Evolutionary conservation across 75 land plant genomes (phyloP), one percentile per base, ranked within the genome.

Genomic region (Isoetes taiwanensis): DNA sequence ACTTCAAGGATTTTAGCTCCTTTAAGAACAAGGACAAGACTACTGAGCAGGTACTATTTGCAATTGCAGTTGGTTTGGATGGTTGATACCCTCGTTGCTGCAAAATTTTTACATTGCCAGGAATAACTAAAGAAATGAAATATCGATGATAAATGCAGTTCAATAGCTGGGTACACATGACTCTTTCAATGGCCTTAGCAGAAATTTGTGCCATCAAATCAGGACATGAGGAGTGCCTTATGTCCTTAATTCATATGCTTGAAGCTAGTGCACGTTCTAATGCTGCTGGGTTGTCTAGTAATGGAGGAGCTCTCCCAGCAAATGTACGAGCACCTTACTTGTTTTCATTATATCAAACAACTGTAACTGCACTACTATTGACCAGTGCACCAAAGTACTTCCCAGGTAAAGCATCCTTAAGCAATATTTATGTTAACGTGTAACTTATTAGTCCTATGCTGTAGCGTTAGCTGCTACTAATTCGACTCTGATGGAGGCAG

Each of bases 351-450:
- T 84, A 84, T 53, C 95, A 84, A 37, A 64, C 80, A 43, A 69
- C 66, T 41, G 76, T 81, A 14, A 73, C 76, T 46, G 80, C 95
- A 41, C 48, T 79, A 48, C 76, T 88, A 25, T 79, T 88, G 46
- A 72, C 90, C 24, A 72, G 69, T 39, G 78, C 80, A 56, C 90
- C 95, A 62, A 46, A 64, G 17, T 68, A 74, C 64, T 88, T 88
- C 41, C 71, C 85, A 57, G 90, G 95, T 87, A 9, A 35, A 5
- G 6, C 31, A 4, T 2, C 38, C 17, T n/a, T n/a, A n/a, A n/a
- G n/a, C n/a, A n/a, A n/a, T n/a, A n/a, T n/a, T n/a, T n/a, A n/a
- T n/a, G n/a, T n/a, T n/a, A n/a, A n/a, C n/a, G n/a, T n/a, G n/a
- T n/a, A n/a, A n/a, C n/a, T n/a, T n/a, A n/a, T n/a, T n/a, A n/a